Conservation (phyloP, 2,329 filamentous ascomycete species). For the Cordyceps sp. region DNA sequence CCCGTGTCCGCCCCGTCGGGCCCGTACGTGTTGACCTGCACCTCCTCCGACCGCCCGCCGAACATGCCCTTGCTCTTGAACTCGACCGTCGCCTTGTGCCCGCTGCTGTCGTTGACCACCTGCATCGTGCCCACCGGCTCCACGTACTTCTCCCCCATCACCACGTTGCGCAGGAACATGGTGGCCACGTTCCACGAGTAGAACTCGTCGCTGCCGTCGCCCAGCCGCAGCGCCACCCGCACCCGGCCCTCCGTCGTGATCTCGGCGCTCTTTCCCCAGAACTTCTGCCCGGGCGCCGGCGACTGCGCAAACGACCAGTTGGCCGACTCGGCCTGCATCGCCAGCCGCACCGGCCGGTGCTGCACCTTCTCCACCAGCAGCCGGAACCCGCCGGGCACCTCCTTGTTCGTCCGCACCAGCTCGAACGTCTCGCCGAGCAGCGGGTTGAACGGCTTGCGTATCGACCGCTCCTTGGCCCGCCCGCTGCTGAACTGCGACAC, state of each 20-base stretch:
- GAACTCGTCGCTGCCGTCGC: conserved; percentile 55
- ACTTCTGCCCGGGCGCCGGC: conserved; percentile 82
- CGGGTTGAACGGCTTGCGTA: conserved; percentile 94
- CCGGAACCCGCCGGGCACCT: conserved; percentile 57
- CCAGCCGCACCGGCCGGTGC: conserved; percentile 81
- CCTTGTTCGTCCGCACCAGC: conserved; percentile 68
- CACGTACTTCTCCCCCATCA: conserved; percentile 95
- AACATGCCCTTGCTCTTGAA: conserved; percentile 98
- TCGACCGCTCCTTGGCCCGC: conserved; percentile 75
- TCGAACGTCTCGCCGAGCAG: conserved; percentile 94
- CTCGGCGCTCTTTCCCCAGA: conserved; percentile 96
- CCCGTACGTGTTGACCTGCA: conserved; percentile 58
- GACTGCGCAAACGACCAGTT: conserved; percentile 80
- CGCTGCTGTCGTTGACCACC: conserved; percentile 67
- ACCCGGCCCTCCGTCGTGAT: conserved; percentile 83
- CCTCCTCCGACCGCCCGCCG: conserved; percentile 82
- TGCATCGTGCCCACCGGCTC: conserved; percentile 88
- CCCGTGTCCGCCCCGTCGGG: conserved; percentile 47
- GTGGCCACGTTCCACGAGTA: conserved; percentile 85
- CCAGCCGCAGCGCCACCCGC: conserved; percentile 51
- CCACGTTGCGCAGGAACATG: conserved; percentile 85
- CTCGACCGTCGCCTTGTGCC: conserved; percentile 68
- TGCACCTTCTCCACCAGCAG: conserved; percentile 92
- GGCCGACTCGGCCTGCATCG: conserved; percentile 78
- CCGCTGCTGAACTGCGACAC: conserved; percentile 70